Conservation (phyloP, 2,329 filamentous ascomycete species). For the Paraphaeosphaeria minitans region DNA sequence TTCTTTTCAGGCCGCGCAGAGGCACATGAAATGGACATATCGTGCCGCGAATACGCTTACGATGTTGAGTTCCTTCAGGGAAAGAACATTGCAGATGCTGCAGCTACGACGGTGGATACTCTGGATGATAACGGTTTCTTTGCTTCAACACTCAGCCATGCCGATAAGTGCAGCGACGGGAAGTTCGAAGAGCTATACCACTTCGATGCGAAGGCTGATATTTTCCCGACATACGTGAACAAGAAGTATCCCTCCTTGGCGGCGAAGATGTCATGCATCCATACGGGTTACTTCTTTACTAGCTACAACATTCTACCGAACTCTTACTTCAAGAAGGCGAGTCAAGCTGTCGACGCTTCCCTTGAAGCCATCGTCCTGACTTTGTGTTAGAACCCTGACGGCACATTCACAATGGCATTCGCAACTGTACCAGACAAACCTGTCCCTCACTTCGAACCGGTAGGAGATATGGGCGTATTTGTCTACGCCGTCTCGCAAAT, state of each 20-base stretch:
- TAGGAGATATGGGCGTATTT: conserved; percentile 25
- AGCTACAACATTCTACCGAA: conserved; percentile 25
- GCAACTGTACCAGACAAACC: conserved; percentile 18
- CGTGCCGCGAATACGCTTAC: conserved; percentile 27
- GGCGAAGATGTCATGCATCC: conserved; percentile 25
- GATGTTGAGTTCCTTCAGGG: conserved; percentile 34
- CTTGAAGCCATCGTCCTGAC: background rate
- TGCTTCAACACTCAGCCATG: conserved; percentile 24
- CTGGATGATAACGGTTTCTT: conserved; percentile 27
- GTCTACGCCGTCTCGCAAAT: conserved; percentile 24
- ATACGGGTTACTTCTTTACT: conserved; percentile 28
- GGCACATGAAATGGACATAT: conserved; percentile 22
- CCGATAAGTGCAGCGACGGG: conserved; percentile 31
- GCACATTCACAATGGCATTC: conserved; percentile 24
- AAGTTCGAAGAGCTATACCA: conserved; percentile 29
- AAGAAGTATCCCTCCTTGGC: conserved; percentile 24
- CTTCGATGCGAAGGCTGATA: conserved; percentile 36
- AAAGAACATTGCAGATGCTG: conserved; percentile 35
- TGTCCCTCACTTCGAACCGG: conserved; percentile 21
- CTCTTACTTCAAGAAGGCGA: conserved; percentile 24
- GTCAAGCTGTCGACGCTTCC: background rate
- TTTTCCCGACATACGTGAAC: conserved; percentile 24
- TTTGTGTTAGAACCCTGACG: conserved; percentile 17
- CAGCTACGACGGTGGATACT: conserved; percentile 22
- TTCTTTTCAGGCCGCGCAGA: conserved; percentile 20